Evolutionary conservation across 768 basidiomycete species (phyloP).

Genomic region (Macrolepiota albuminosa): DNA sequence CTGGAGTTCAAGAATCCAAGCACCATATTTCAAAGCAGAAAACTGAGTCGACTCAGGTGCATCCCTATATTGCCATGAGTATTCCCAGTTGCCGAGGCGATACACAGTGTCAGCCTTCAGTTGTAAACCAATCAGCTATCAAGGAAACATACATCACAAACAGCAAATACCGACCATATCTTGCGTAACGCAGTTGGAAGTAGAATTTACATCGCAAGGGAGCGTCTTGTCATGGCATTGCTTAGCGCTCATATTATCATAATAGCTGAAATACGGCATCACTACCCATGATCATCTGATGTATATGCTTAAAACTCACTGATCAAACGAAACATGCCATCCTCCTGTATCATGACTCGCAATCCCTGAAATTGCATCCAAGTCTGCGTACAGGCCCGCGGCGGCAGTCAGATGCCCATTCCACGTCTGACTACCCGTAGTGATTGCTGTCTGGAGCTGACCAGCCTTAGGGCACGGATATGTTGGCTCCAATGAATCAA

Average conservation of each 20-base stretch:
- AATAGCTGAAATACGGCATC: conserved; percentile 30
- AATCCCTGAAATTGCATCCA: conserved; percentile 42
- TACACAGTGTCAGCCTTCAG: conserved; percentile 45
- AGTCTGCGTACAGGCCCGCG: conserved; percentile 31
- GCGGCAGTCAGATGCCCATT: conserved; percentile 35
- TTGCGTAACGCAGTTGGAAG: conserved; percentile 37
- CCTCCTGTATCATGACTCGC: conserved; percentile 32
- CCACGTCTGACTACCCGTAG: conserved; percentile 35
- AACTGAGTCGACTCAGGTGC: conserved; percentile 40
- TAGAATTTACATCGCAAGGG: conserved; percentile 42
- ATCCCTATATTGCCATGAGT: conserved; percentile 46
- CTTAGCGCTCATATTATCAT: conserved; percentile 47
- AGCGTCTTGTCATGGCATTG: conserved; percentile 42
- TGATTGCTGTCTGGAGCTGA: conserved; percentile 27
- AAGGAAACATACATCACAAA: background rate
- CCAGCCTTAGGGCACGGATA: conserved; percentile 37
- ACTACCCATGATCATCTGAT: background rate
- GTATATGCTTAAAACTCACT: conserved; percentile 27
- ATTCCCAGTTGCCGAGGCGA: conserved; percentile 58
- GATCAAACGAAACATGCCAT: conserved; percentile 49
- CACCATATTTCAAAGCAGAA: conserved; percentile 39
- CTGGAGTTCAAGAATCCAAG: conserved; percentile 42
- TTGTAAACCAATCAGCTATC: background rate
- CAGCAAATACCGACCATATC: conserved; percentile 25
- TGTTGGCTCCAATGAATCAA: conserved; percentile 45